Evolutionary conservation across 2,329 filamentous ascomycete genomes (phyloP).

Genomic region (Fusarium sp.): DNA sequence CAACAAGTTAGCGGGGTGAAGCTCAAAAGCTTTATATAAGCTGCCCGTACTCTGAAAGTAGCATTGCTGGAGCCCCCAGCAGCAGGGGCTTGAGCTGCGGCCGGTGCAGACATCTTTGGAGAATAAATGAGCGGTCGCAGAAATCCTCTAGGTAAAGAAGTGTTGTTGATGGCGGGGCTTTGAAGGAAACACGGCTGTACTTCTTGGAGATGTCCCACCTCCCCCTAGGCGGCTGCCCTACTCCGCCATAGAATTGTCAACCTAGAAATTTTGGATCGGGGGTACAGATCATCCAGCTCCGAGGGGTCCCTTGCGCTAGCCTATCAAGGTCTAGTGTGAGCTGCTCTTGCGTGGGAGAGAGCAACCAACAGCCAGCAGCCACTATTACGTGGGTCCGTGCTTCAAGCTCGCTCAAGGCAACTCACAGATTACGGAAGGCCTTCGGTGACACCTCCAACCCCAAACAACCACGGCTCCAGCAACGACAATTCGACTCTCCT

Average conservation of each 20-base stretch:
- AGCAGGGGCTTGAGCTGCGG: slow-evolving; percentile 49
- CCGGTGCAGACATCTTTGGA: slow-evolving; percentile 59
- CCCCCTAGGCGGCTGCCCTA: slow-evolving; percentile 52
- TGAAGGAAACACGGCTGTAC: slow-evolving; percentile 50
- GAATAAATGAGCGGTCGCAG: slow-evolving; percentile 46
- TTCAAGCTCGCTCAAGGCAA: slow-evolving; percentile 57
- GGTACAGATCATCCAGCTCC: slow-evolving; percentile 57
- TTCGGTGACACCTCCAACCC: slow-evolving; percentile 51
- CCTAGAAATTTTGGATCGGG: slow-evolving; percentile 58
- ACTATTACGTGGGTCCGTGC: slow-evolving; percentile 48
- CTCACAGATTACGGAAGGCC: slow-evolving; percentile 57
- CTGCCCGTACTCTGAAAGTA: slow-evolving; percentile 66
- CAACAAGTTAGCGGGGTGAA: slow-evolving; percentile 54
- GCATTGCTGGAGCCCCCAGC: slow-evolving; percentile 61
- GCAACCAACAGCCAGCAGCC: slow-evolving; percentile 38
- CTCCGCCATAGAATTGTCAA: slow-evolving; percentile 51
- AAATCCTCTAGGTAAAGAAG: slow-evolving; percentile 44
- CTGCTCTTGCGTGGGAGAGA: not conserved
- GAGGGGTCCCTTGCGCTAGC: slow-evolving; percentile 45
- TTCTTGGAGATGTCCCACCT: slow-evolving; percentile 56
- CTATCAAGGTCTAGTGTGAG: slow-evolving; percentile 42
- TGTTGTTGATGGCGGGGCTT: slow-evolving; percentile 50
- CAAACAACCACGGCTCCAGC: slow-evolving; percentile 46
- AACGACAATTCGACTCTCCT: slow-evolving; percentile 28
- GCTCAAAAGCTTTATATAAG: slow-evolving; percentile 51